phyloP scores from a whole-genome alignment of 306 rosid species.

The Medicago arabica region DNA sequence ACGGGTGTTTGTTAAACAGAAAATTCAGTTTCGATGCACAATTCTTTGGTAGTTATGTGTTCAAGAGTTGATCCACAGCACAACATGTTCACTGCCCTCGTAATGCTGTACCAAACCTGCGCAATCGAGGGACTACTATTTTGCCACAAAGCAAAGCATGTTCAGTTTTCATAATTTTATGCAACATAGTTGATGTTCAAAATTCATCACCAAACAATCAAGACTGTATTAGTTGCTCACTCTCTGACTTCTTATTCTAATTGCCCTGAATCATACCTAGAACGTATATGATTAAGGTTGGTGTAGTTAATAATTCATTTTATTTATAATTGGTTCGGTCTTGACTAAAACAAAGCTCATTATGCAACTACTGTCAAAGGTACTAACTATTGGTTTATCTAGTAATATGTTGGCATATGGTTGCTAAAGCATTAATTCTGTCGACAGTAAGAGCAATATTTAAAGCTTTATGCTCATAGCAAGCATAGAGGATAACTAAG shows the following conservation, averaged over 20 bases:
- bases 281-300: neutral
- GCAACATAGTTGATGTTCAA: conserved; percentile 21
- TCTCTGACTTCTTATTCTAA: conserved; percentile 12
- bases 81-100: neutral
- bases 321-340: neutral
- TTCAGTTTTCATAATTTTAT: conserved; percentile 20
- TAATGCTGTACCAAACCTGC: neutral
- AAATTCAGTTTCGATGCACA: neutral
- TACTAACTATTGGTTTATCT: neutral
- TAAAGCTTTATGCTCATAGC: neutral
- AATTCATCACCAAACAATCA: neutral
- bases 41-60: neutral
- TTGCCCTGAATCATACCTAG: neutral
- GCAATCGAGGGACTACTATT: neutral
- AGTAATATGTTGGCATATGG: neutral
- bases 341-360: neutral
- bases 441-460: conserved; percentile 23
- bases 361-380: conserved; percentile 19
- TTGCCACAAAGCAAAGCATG: conserved; percentile 6
- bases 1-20: neutral
- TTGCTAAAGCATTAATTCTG: neutral
- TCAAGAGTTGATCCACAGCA: conserved; percentile 1
- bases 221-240: conserved; percentile 4
- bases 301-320: conserved; percentile 8
- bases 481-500: neutral